Base-by-base conservation (phyloP, 2,329 filamentous ascomycete species). In the Graphilbum sp. region DNA sequence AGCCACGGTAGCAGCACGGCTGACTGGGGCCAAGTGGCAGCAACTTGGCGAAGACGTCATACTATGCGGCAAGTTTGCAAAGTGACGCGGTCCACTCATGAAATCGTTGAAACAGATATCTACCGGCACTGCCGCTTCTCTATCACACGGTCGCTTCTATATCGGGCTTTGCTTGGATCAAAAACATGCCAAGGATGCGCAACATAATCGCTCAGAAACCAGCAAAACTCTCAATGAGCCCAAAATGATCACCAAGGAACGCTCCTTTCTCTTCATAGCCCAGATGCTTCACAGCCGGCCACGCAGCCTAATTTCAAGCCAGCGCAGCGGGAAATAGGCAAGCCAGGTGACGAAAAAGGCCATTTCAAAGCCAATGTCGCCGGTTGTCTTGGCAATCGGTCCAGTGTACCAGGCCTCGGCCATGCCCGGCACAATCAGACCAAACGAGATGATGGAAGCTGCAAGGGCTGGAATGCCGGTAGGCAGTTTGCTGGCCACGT, bases 11-110 rank as follows among this genome's bases (percentile, higher is more conserved):
- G 75, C 75, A 1, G 72, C 78, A 15, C 74, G 76, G 46, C 63
- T 92, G 34, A 64, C 59, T 34, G 64, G 77, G 39, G 74, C 84
- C 11, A 67, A 61, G 41, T 93, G 85, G 85, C 66, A 74, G 38
- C 80, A 81, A 25, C 67, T 93, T 43, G 86, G 83, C 3, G 75
- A 84, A 41, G 86, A 94, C 55, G 75, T 86, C 20, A 80, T 94
- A 2, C 64, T 93, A 44, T 90, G 81, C 52, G 85, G 84, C 19
- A 70, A 46, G 40, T 47, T 56, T 24, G 32, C 36, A 33, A 32
- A 41, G 27, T 47, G 29, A 29, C 15, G 23, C 23, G 12, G 12
- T 35, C 21, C 8, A n/a, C n/a, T n/a, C n/a, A n/a, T n/a, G n/a
- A n/a, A n/a, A n/a, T n/a, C n/a, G n/a, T n/a, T n/a, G n/a, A n/a